Base-by-base conservation (phyloP, 345 rosid genomes). In the Excoecaria agallocha region DNA sequence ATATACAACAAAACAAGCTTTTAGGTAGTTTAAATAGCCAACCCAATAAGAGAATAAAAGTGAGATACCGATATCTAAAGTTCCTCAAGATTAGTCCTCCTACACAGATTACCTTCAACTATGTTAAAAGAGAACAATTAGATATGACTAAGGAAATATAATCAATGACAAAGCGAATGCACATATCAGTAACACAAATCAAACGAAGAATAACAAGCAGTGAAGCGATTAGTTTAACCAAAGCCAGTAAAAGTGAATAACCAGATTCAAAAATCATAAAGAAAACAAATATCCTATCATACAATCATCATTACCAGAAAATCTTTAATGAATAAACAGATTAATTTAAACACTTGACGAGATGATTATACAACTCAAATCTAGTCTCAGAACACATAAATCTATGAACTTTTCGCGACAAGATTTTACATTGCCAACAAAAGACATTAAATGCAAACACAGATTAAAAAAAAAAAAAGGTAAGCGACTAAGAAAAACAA, bases 371-470 rank as follows among this genome's bases (percentile, higher is more conserved):
- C 58, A 74, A 35, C 39, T 25, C 35, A 57, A 73, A 74, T 1
- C 46, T 54, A 56, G 25, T 55, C 66, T 72, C 54, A 55, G n/a
- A 74, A 30, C n/a, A 67, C 73, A 30, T 30, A 49, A 73, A 73
- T 19, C 59, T 69, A 68, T 24, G 19, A 74, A 25, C 43, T n/a
- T 49, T 37, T 39, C 3, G 1, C 38, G 37, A 43, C 51, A 58
- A 69, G 63, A 70, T 30, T 57, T 74, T 56, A 25, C 55, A 51
- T 52, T 68, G 64, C 46, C 72, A 64, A 69, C 62, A 49, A 76
- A 51, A 45, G 20, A 72, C 37, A 57, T 79, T 61, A 57, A 55
- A 39, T 74, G 57, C 50, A 81, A 67, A 45, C 65, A 73, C 20
- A 24, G 54, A 66, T 8, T n/a, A n/a, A n/a, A n/a, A 15, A 12